Base-by-base conservation (phyloP, 306 rosid genomes). In the Quillaja saponaria region DNA sequence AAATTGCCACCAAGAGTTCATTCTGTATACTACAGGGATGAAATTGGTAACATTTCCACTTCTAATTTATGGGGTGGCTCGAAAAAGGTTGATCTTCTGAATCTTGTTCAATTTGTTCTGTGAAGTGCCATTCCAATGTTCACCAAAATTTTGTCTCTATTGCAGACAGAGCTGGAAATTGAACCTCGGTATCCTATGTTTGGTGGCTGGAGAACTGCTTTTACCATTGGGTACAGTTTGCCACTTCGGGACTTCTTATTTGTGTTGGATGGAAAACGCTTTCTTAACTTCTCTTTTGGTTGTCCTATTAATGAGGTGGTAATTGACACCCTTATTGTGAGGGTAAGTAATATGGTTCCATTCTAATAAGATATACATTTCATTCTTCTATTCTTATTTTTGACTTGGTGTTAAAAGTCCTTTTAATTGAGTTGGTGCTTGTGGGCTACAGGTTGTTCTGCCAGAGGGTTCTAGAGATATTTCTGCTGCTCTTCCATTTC, bases 151-250 rank as follows among this genome's bases (percentile, higher is more conserved):
- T 41, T 71, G 50, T 72, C 52, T 58, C 40, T 61, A 67, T 72
- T 64, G 44, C 86, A 94, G 95, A 87, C 82, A 7, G 85, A 85
- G 68, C 81, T 94, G 68, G 91, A 83, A 77, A 89, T 94, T 35
- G 96, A 94, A 75, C 99, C 97, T 68, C 76, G 99, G 71, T 94
- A 83, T 81, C 97, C 99, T 49, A 58, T 94, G 78, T 83, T 94
- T 78, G 99, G 99, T 76, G 99, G 99, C 67, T 94, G 99, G 99
- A 87, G 73, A 77, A 81, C 86, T 66, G 74, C 94, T 48, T 94
- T 89, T 74, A 89, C 99, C 58, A 85, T 94, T 68, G 99, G 99
- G 63, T 94, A 89, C 63, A 76, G 96, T 60, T 68, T 94, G 82
- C 99, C 99, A 34, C 97, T 89, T 78, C 80, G 51, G 46, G 96